Evolutionary conservation across 208 protist genomes (phyloP), one percentile per base, ranked within the genome.

Genomic region (Acanthamoeba healyi): DNA sequence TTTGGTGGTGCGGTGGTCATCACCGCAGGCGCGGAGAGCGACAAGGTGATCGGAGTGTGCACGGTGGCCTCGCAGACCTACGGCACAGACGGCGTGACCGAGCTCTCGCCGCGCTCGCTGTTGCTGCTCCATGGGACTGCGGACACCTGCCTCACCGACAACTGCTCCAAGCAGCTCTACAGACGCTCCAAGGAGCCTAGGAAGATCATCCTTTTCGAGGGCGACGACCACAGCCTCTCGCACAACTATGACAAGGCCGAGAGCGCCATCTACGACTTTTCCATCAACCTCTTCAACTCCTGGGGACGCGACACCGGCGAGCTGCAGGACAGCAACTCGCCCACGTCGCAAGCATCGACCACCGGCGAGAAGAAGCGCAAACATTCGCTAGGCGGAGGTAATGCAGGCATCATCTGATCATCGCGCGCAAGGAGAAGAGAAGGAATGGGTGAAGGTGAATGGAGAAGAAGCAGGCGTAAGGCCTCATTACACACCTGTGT

Each of bases 61-160:
- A 91, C 84, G 29, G 84, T 91, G 5, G 84, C 84, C 6, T 91
- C 84, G 3, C 84, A 91, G 36, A 91, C 84, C 56, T 72, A 91
- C 56, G 84, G 84, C 29, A 91, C 84, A 12, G 84, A 91, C 26
- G 7, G 4, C 26, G 84, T 91, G 36, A 32, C 34, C 38, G 56
- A 63, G 0, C 84, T 91, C 9, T 26, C 56, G 10, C 84, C 49
- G 38, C 29, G 40, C 14, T 74, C 56, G 0, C 84, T 91, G 29
- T 15, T 91, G 49, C 84, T 91, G 26, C 38, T 91, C 12, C 84
- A 91, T 12, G 84, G 84, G 14, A 91, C 84, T 12, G 54, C 17
- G 15, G 84, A 91, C 38, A 40, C 34, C 17, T 91, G 84, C 84
- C 36, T 91, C 10, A 46, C 22, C 24, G 84, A 24, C n/a, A 40